Evolutionary conservation across 768 basidiomycete species (phyloP).

Genomic region (Rhodosporidiobolus sp.): DNA sequence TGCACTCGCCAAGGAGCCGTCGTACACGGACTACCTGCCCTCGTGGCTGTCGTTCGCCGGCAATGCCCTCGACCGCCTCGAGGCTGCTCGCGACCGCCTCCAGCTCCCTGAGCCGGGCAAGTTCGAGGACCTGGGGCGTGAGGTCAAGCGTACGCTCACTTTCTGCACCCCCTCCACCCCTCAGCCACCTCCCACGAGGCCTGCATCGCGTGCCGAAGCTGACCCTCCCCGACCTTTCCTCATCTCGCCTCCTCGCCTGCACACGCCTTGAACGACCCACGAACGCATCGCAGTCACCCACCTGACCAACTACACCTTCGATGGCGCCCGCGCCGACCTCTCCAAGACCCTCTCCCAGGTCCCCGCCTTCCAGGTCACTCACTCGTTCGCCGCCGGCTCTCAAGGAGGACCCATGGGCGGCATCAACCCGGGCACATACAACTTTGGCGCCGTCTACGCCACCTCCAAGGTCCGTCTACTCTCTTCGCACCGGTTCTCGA

Average conservation of each 20-base stretch:
- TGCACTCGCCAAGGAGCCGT: background rate
- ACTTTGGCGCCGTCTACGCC: constrained; percentile 89
- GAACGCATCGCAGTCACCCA: constrained; percentile 67
- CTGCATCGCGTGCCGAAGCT: background rate
- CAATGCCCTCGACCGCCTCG: constrained; percentile 67
- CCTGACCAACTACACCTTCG: constrained; percentile 90
- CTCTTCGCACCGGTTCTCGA: background rate
- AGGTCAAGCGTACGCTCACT: constrained; percentile 72
- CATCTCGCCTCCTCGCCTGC: background rate
- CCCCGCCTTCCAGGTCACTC: constrained; percentile 97
- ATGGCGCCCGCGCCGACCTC: constrained; percentile 93
- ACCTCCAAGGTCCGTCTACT: constrained; percentile 63
- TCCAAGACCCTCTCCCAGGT: constrained; percentile 86
- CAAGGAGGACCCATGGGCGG: constrained; percentile 52
- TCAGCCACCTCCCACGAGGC: background rate
- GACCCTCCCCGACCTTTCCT: constrained; percentile 1
- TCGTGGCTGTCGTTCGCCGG: constrained; percentile 58
- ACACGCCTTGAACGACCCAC: background rate
- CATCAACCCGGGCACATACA: constrained; percentile 70
- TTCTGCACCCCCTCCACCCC: background rate
- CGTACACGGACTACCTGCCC: constrained; percentile 23
- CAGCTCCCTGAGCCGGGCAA: constrained; percentile 88
- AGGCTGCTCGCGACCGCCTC: constrained; percentile 74
- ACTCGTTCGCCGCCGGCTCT: constrained; percentile 87
- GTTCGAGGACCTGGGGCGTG: constrained; percentile 86